phyloP scores from a whole-genome alignment of 176 grass and related monocot species.

The Urochloa ruziziensis region DNA sequence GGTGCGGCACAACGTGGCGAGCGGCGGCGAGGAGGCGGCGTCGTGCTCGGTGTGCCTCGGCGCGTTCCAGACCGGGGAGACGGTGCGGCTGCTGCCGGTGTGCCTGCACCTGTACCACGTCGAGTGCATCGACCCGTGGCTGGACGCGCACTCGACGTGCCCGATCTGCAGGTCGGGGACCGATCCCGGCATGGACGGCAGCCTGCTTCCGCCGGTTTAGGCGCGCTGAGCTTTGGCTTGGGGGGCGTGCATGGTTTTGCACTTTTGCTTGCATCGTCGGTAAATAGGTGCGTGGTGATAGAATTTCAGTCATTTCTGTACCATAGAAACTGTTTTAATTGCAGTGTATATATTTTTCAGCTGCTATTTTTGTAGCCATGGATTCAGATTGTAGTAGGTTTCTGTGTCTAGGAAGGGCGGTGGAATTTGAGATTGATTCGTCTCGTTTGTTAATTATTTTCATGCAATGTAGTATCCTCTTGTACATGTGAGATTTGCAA shows the following conservation, averaged over 20 bases:
- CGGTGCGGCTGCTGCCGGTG: too few relatives aligned
- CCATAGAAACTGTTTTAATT: neutral
- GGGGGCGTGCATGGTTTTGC: neutral
- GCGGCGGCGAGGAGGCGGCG: neutral
- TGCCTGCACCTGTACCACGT: too few relatives aligned
- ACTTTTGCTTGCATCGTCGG: neutral
- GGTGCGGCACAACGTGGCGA: conserved; percentile 13
- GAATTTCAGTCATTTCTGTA: neutral
- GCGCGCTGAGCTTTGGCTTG: neutral
- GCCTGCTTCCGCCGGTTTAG: conserved; percentile 1
- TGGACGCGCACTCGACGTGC: conserved; percentile 43
- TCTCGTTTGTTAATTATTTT: neutral
- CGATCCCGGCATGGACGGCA: neutral
- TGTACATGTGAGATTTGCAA: too few relatives aligned
- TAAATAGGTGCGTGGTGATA: neutral
- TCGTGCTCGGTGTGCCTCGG: conserved; percentile 51
- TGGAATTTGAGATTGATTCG: neutral
- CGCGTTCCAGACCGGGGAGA: conserved; percentile 35
- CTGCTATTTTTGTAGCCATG: neutral
- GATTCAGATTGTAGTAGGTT: neutral
- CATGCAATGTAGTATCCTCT: neutral
- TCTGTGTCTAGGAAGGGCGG: neutral
- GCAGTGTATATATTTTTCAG: neutral
- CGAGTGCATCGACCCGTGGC: conserved; percentile 52
- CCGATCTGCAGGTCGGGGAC: conserved; percentile 38